Conservation (phyloP, 2,329 filamentous ascomycete species). For the Hypoxylon sp. region DNA sequence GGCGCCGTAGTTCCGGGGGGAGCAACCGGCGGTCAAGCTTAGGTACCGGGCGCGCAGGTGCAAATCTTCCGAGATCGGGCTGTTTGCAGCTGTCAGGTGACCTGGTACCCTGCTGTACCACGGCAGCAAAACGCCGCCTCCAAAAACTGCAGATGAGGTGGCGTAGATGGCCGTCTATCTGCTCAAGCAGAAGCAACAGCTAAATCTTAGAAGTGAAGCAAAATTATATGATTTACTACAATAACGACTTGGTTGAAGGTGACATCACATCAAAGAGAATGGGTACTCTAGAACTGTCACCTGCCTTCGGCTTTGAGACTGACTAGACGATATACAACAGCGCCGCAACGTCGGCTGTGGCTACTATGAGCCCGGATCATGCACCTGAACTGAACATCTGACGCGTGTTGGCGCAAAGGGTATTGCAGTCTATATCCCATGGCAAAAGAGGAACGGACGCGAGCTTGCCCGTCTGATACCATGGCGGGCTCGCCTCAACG, state of each 20-base stretch:
- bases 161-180: conserved; percentile 6
- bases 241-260: conserved; percentile 23
- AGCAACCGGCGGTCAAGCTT: background rate
- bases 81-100: conserved; percentile 22
- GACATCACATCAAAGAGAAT: conserved; percentile 8
- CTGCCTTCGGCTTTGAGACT: conserved; percentile 23
- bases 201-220: background rate
- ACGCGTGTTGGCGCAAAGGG: conserved; percentile 27
- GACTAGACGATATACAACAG: conserved; percentile 16
- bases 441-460: conserved; percentile 2
- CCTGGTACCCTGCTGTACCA: background rate
- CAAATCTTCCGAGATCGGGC: conserved; percentile 23
- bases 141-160: background rate
- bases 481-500: too few relatives aligned
- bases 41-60: background rate
- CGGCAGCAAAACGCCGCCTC: background rate
- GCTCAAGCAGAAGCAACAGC: conserved; percentile 8
- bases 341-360: conserved; percentile 15
- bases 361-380: conserved; percentile 21
- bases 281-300: conserved; percentile 16
- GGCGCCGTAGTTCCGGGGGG: background rate
- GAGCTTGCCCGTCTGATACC: too few relatives aligned
- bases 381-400: conserved; percentile 1
- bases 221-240: conserved; percentile 13
- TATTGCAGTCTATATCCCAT: background rate